phyloP scores from a whole-genome alignment of 2,329 filamentous ascomycete species.

The Sordariomycetes sp. region DNA sequence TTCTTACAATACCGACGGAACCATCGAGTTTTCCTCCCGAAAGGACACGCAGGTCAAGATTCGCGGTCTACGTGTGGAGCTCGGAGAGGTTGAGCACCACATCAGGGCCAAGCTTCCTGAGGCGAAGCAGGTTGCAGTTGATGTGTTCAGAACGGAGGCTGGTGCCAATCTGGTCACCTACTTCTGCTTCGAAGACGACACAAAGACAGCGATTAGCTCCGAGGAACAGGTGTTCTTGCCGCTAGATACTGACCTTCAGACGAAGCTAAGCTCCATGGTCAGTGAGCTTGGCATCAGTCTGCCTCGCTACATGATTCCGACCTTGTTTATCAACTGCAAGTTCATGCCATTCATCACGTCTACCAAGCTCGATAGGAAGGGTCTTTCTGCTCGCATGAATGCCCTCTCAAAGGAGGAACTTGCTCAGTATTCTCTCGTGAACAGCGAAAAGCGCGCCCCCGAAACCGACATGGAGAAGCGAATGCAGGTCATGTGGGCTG shows the following conservation, averaged over 20 bases:
- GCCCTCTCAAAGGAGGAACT: neutral
- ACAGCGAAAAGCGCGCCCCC: neutral
- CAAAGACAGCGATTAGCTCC: slow-evolving; percentile 4
- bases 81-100: slow-evolving; percentile 17
- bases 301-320: slow-evolving; percentile 8
- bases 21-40: slow-evolving; percentile 21
- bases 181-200: slow-evolving; percentile 2
- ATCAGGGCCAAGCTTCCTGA: slow-evolving; percentile 3
- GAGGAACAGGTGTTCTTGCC: slow-evolving; percentile 8
- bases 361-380: neutral
- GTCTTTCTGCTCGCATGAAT: neutral
- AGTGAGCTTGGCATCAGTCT: slow-evolving; percentile 4
- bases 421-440: slow-evolving; percentile 1
- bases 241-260: slow-evolving; percentile 5
- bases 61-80: slow-evolving; percentile 38
- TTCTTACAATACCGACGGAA: slow-evolving; percentile 16
- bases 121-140: slow-evolving; percentile 11
- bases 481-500: slow-evolving; percentile 13
- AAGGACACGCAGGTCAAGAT: slow-evolving; percentile 42
- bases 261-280: slow-evolving; percentile 8
- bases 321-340: slow-evolving; percentile 10
- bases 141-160: slow-evolving; percentile 9
- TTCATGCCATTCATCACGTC: slow-evolving; percentile 11
- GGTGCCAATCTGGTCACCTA: slow-evolving; percentile 2
- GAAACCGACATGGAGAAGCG: slow-evolving; percentile 2